Base-by-base conservation (phyloP, 192 early-diverging fungal genomes). In the Coemansia sp. region DNA sequence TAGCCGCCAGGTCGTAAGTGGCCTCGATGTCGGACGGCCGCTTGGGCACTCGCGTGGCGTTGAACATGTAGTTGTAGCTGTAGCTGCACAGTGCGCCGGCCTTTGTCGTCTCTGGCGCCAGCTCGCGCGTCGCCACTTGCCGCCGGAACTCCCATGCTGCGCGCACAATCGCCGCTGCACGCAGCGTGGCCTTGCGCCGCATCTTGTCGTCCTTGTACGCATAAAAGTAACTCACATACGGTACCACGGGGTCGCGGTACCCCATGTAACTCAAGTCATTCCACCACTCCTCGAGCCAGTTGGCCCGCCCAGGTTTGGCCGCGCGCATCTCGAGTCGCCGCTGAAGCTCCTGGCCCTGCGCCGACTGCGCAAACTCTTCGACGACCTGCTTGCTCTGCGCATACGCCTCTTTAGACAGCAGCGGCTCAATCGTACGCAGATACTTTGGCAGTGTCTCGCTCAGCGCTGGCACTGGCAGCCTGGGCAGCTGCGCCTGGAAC, bases 281-380 rank as follows among this genome's bases (percentile, higher is more conserved):
- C 97, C 97, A 99, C 97, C 97, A 99, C 67, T 95, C 93, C 71
- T 90, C 92, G 48, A 96, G 84, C 90, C 95, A 99, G 83, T 91
- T 93, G 32, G 85, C 84, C 46, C 87, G 83, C 48, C 84, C 85
- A 21, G 90, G 85, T 67, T 87, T 82, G 19, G 85, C 83, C 3
- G 88, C 88, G 42, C 89, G 85, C 56, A 87, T 88, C 44, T 89
- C 43, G 43, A 99, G 81, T 53, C 95, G 87, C 67, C 86, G 71
- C 81, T 97, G 95, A 38, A 99, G 86, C 75, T 86, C 76, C 56
- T 88, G 83, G 41, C 95, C 95, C 41, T 91, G 88, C n/a, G 89
- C 89, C 15, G 91, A 88, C 60, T 83, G 82, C 10, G 83, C 81
- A 73, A 98, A 99, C 54, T 93, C 89, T 62, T 82, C 63, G 21